Conservation (phyloP, 179 eudicot genomes). For the Spinacia oleracea region DNA sequence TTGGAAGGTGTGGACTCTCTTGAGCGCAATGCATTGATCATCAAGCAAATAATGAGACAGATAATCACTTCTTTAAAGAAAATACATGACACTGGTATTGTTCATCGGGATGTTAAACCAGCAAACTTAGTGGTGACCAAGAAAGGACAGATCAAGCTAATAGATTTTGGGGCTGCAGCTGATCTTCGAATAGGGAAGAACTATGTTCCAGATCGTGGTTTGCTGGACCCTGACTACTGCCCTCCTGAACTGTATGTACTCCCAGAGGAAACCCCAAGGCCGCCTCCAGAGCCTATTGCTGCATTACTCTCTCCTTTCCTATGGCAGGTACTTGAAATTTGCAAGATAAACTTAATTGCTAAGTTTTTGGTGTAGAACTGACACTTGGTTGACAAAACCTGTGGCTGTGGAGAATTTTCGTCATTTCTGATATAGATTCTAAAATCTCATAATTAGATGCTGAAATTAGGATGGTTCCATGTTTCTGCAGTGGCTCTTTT, state of each 20-base stretch:
- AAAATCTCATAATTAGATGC: not conserved
- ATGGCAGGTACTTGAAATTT: conserved; percentile 71
- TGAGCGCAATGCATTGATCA: conserved; percentile 72
- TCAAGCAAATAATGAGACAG: conserved; percentile 94
- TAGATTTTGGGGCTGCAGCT: conserved; percentile 96
- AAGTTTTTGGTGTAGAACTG: not conserved
- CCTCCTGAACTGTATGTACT: conserved; percentile 94
- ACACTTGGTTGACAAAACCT: not conserved
- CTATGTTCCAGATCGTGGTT: conserved; percentile 70
- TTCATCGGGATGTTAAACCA: conserved; percentile 96
- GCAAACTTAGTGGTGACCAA: conserved; percentile 93
- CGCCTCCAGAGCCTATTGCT: conserved; percentile 98
- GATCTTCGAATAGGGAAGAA: conserved; percentile 94
- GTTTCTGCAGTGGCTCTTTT: not conserved
- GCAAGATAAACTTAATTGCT: no score
- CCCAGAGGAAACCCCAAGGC: conserved; percentile 92
- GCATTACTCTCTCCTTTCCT: conserved; percentile 85
- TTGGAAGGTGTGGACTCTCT: conserved; percentile 69
- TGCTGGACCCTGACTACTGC: conserved; percentile 94
- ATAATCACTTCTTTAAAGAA: conserved; percentile 86
- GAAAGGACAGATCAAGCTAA: conserved; percentile 86
- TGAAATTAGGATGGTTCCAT: not conserved
- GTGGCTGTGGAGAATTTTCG: not conserved
- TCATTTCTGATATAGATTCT: no score
- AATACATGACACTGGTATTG: conserved; percentile 84